Conservation (phyloP, 1,139 yeast species). For the Suhomyces kunorum region DNA sequence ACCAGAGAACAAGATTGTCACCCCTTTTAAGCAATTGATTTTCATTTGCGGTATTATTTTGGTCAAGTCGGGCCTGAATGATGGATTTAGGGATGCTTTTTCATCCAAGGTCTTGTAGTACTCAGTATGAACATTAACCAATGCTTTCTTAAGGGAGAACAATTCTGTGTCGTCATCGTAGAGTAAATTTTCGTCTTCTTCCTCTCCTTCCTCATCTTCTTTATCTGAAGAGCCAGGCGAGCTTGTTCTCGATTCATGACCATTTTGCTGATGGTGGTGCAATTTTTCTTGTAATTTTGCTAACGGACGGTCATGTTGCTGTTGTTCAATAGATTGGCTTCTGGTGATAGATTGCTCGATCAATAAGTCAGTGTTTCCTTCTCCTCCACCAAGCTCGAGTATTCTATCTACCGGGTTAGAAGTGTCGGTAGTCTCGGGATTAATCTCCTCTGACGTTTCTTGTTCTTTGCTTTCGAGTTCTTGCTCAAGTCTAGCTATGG, state of each 20-base stretch:
- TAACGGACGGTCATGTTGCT: constrained; percentile 73
- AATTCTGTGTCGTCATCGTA: constrained; percentile 84
- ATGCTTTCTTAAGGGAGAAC: constrained; percentile 58
- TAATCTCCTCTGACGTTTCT: constrained; percentile 19
- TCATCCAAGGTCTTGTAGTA: constrained; percentile 57
- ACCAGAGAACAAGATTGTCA: constrained; percentile 80
- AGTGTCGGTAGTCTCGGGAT: constrained; percentile 16
- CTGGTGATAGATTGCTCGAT: constrained; percentile 59
- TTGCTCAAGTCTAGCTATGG: constrained; percentile 52
- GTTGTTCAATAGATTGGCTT: constrained; percentile 61
- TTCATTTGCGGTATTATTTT: constrained; percentile 74
- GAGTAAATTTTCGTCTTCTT: constrained; percentile 57
- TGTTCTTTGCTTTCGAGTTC: constrained; percentile 22
- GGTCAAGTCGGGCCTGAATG: constrained; percentile 57
- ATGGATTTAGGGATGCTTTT: constrained; percentile 8
- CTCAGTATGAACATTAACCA: constrained; percentile 61
- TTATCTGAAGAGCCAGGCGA: constrained; percentile 16
- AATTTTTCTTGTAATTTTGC: constrained; percentile 80
- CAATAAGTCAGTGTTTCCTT: constrained; percentile 45
- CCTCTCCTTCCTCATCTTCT: constrained; percentile 27
- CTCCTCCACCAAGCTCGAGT: constrained; percentile 51
- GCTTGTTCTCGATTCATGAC: constrained; percentile 18
- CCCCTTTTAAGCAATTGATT: constrained; percentile 62
- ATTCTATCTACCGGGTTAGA: constrained; percentile 53
- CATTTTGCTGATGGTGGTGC: constrained; percentile 49